Base-by-base conservation (phyloP, 2,329 filamentous ascomycete species). In the Xylariales sp. region DNA sequence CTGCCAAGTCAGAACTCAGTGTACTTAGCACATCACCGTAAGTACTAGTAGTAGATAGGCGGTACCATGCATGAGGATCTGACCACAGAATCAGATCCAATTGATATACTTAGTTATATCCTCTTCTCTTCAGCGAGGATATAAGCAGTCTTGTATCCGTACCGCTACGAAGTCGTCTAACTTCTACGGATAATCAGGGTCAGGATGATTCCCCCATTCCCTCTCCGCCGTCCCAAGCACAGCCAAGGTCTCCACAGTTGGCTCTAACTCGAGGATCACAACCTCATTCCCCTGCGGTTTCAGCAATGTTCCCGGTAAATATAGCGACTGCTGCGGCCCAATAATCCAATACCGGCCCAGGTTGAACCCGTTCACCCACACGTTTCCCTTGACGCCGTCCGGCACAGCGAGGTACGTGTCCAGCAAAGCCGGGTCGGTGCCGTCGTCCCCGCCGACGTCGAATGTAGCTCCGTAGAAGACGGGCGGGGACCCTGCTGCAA, bases 301-400 rank as follows among this genome's bases (percentile, higher is more conserved):
- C 39, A 83, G 55, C 10, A 81, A 68, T 16, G 77, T 78, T 1
- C 82, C 82, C 0, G 83, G 83, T 1, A 84, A 65, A 65, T 83
- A 85, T 5, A 84, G 71, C n/a, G 78, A 80, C 73, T 85, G 83
- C 73, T 85, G 83, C 1, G 83, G 83, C 0, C 83, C 83, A 41
- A 84, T 74, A 14, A 75, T 73, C 83, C 83, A 85, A 69, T 83
- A 85, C 28, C 82, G 71, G 8, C 83, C 83, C 1, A 85, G 72
- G 55, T 84, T 81, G 39, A 81, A 75, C 12, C 79, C 81, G 61
- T 85, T 85, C 1, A 85, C 79, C 80, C 81, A 85, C 0, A 84
- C 79, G 18, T 78, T 77, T 0, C 83, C 83, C 71, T 84, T 85
- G 32, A 81, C 75, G 30, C 81, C 81, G 9, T 73, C 73, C 1